Evolutionary conservation across 23 red algal species (phyloP).

Genomic region (Gracilaria caudata): DNA sequence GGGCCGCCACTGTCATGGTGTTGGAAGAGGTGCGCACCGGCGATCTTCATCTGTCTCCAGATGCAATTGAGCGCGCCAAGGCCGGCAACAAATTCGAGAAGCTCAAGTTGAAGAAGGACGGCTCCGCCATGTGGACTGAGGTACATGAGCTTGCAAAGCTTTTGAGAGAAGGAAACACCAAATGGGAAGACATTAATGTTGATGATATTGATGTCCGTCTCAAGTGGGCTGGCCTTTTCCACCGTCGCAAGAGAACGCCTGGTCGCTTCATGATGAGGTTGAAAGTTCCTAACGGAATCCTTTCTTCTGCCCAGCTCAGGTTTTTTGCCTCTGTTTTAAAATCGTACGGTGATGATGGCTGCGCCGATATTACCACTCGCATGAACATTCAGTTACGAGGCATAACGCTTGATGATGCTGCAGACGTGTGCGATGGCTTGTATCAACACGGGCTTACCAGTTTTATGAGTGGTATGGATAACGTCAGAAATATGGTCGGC

Average conservation of each 20-base stretch:
- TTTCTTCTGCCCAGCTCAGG: constrained; percentile 59
- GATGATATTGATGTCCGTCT: constrained; percentile 87
- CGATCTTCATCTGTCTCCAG: constrained; percentile 32
- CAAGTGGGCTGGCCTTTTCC: constrained; percentile 96
- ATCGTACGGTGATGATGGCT: constrained; percentile 70
- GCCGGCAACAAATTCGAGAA: constrained; percentile 82
- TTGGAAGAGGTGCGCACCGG: constrained; percentile 26
- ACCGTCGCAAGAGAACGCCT: constrained; percentile 79
- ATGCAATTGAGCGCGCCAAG: constrained; percentile 55
- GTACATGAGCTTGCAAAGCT: constrained; percentile 63
- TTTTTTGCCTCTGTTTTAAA: constrained; percentile 48
- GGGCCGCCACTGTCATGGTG: constrained; percentile 21
- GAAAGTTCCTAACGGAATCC: constrained; percentile 87
- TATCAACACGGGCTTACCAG: constrained; percentile 72
- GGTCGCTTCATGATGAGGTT: constrained; percentile 92
- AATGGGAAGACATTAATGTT: constrained; percentile 63
- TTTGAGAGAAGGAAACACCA: constrained; percentile 65
- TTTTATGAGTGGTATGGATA: constrained; percentile 93
- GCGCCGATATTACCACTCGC: constrained; percentile 85
- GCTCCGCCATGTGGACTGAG: constrained; percentile 85
- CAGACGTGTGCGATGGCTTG: constrained; percentile 67
- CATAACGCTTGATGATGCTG: constrained; percentile 71
- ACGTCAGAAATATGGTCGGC: constrained; percentile 91
- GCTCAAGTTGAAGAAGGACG: constrained; percentile 87
- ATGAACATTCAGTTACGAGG: constrained; percentile 94